These are phyloP conservation scores for Eremothecium gossypii DNA, from an alignment of 1,139 yeast genomes.

Conservation along the genomic window DNA sequence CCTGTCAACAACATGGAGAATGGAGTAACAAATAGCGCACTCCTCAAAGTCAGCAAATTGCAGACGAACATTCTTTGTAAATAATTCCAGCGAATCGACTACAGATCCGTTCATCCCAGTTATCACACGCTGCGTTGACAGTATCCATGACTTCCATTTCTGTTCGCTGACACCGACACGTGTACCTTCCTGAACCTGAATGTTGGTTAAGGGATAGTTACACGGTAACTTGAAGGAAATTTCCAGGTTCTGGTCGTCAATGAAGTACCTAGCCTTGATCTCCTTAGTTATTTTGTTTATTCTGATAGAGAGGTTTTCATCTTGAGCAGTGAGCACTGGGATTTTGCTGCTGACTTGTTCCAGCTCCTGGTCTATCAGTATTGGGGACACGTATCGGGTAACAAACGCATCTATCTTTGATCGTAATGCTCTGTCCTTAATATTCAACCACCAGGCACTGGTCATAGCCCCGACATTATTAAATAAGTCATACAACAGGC, in stretches of 20 bases:
- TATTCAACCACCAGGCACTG: conserved; percentile 61
- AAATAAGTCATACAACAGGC: conserved; percentile 50
- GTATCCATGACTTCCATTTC: conserved; percentile 92
- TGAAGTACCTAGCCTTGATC: conserved; percentile 60
- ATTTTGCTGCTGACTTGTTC: conserved; percentile 41
- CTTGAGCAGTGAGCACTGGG: conserved; percentile 33
- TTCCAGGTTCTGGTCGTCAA: conserved; percentile 86
- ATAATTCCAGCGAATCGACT: conserved; percentile 70
- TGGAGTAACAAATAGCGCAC: conserved; percentile 92
- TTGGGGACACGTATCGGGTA: conserved; percentile 51
- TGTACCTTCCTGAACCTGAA: conserved; percentile 65
- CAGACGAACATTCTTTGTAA: conserved; percentile 67
- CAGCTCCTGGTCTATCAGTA: conserved; percentile 50
- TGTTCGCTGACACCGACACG: conserved; percentile 85
- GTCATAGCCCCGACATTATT: conserved; percentile 56
- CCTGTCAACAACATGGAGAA: conserved; percentile 75
- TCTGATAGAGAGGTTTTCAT: conserved; percentile 53
- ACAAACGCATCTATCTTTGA: conserved; percentile 56
- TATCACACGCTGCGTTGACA: conserved; percentile 78
- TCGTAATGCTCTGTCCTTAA: conserved; percentile 35
- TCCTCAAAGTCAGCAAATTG: conserved; percentile 92
- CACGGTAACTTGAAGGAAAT: conserved; percentile 64
- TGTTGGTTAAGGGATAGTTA: conserved; percentile 65
- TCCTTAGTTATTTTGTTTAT: conserved; percentile 58
- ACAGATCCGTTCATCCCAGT: conserved; percentile 69